A percentile compares a stretch with the other conserved stretches of the same genome.
phyloP scores from a whole-genome alignment of 441 rosid genomes.

The Capsella rubella region DNA sequence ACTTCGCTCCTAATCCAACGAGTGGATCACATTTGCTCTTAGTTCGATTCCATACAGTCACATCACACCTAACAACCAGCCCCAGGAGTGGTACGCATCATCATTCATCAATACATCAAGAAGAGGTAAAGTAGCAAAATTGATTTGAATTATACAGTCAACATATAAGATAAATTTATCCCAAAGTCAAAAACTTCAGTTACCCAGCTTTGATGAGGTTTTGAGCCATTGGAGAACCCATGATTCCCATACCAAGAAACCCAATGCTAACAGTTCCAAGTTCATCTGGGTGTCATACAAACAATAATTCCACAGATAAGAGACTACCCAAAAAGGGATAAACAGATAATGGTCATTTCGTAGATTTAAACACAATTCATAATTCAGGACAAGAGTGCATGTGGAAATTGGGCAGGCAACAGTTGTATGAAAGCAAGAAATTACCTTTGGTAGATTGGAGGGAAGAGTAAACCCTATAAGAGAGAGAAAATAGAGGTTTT shows the following conservation, averaged over 20 bases:
- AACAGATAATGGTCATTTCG: not conserved
- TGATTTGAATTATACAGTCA: not conserved
- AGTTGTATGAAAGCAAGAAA: conserved; percentile 20
- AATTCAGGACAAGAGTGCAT: too few species aligned
- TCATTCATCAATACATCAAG: not conserved
- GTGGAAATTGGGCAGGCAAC: not conserved
- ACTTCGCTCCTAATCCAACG: conserved; percentile 84
- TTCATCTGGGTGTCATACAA: conserved; percentile 47
- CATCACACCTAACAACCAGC: conserved; percentile 65
- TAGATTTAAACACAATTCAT: too few species aligned
- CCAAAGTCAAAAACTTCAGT: not conserved
- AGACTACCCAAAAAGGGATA: too few species aligned
- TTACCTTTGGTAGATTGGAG: conserved; percentile 55
- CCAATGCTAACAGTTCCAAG: conserved; percentile 63
- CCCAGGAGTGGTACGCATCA: not conserved
- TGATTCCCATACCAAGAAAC: conserved; percentile 90
- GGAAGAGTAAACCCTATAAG: conserved; percentile 58
- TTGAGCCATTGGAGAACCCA: conserved; percentile 95
- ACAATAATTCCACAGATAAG: too few species aligned
- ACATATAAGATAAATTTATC: not conserved
- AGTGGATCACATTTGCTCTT: conserved; percentile 93
- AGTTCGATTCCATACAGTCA: conserved; percentile 91
- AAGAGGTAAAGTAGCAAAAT: not conserved
- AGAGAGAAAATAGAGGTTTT: conserved; percentile 41
- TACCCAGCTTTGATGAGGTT: conserved; percentile 96